Percentiles rank a stretch among this genome's conserved stretches.
phyloP scores from a whole-genome alignment of 768 basidiomycete species.

The Tylopilus sp. region DNA sequence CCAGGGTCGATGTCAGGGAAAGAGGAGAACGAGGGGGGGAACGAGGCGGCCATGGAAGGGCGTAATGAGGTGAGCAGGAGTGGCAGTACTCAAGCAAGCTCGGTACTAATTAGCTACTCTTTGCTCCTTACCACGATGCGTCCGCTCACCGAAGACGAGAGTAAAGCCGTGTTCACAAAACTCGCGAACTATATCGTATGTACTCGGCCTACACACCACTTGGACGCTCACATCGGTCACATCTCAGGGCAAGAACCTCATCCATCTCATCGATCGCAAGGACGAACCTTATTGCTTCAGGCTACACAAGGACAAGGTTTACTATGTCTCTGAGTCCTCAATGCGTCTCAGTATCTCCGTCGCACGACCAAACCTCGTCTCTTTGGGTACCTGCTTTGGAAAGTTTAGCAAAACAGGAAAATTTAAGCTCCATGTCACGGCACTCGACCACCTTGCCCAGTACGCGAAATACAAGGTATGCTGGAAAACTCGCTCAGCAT shows the following conservation, averaged over 20 bases:
- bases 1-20: slow-evolving; percentile 62
- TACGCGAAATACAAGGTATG: slow-evolving; percentile 97
- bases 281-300: slow-evolving; percentile 97
- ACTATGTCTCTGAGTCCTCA: slow-evolving; percentile 92
- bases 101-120: neutral
- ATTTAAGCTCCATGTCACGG: slow-evolving; percentile 95
- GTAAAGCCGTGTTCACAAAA: slow-evolving; percentile 93
- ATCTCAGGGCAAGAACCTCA: slow-evolving; percentile 86
- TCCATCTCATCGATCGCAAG: slow-evolving; percentile 90
- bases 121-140: slow-evolving; percentile 58
- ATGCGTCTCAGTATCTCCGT: slow-evolving; percentile 92
- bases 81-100: slow-evolving; percentile 4
- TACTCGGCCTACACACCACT: neutral
- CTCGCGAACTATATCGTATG: slow-evolving; percentile 94
- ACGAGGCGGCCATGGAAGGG: slow-evolving; percentile 48
- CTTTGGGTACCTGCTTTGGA: slow-evolving; percentile 94
- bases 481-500: neutral
- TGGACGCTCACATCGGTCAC: neutral
- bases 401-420: slow-evolving; percentile 97
- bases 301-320: slow-evolving; percentile 90
- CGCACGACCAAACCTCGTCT: slow-evolving; percentile 88
- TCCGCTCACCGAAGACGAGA: slow-evolving; percentile 95
- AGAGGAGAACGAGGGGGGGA: slow-evolving; percentile 64
- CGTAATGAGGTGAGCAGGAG: slow-evolving; percentile 1
- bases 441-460: slow-evolving; percentile 89